Evolutionary conservation across 2,329 filamentous ascomycete genomes (phyloP).

Genomic region (Hymenoscyphus linearis): DNA sequence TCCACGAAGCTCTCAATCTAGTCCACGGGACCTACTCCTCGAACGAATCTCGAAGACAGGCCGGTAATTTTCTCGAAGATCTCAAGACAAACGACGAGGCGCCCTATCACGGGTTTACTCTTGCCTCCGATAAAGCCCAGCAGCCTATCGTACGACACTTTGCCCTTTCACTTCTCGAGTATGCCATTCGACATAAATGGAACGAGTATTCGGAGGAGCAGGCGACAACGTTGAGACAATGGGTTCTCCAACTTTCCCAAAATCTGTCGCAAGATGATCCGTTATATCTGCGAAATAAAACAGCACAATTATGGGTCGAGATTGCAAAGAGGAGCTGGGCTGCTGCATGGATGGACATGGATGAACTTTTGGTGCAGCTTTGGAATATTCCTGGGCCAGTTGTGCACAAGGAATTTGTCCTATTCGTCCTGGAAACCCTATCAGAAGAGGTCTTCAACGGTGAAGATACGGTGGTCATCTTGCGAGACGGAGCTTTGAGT

Average conservation of each 20-base stretch:
- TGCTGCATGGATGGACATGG: conserved; percentile 94
- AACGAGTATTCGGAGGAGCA: conserved; percentile 66
- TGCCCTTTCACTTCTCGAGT: conserved; percentile 84
- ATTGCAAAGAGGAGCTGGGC: conserved; percentile 90
- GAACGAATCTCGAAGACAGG: conserved; percentile 76
- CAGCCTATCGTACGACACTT: conserved; percentile 85
- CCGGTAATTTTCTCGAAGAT: conserved; percentile 78
- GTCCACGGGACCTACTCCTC: conserved; percentile 78
- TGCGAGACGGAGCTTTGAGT: conserved; percentile 79
- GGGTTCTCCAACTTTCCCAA: conserved; percentile 75
- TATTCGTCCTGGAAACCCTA: conserved; percentile 82
- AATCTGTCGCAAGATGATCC: conserved; percentile 68
- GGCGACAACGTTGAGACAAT: conserved; percentile 61
- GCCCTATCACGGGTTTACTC: conserved; percentile 75
- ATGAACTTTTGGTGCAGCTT: conserved; percentile 70
- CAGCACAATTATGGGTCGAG: conserved; percentile 91
- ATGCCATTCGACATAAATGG: conserved; percentile 83
- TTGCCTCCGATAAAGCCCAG: conserved; percentile 72
- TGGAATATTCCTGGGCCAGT: conserved; percentile 67
- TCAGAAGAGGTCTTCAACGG: conserved; percentile 92
- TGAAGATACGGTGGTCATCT: conserved; percentile 78
- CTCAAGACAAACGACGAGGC: conserved; percentile 76
- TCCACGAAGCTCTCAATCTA: conserved; percentile 79
- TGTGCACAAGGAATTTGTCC: conserved; percentile 75
- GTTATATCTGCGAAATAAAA: conserved; percentile 83